Evolutionary conservation across 1,139 yeast genomes (phyloP).

Genomic region (Keqinozyma sinolaborantium): DNA sequence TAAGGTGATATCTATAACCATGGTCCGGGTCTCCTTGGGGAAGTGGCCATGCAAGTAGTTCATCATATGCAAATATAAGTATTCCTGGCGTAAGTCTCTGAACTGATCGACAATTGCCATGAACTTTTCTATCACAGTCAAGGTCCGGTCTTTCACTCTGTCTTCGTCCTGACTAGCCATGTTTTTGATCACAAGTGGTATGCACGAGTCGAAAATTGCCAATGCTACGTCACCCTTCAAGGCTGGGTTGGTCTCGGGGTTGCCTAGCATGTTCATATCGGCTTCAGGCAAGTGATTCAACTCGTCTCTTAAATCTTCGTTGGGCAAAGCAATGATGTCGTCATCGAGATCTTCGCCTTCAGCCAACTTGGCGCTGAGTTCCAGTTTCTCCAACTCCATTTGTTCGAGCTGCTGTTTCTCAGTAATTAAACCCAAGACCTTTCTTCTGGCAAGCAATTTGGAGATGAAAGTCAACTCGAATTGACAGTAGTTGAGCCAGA

Average conservation of each 20-base stretch:
- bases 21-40: conserved; percentile 36
- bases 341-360: conserved; percentile 28
- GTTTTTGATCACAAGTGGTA: conserved; percentile 44
- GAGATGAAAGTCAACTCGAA: conserved; percentile 85
- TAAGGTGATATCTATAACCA: conserved; percentile 58
- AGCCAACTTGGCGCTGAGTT: conserved; percentile 22
- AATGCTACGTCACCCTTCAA: conserved; percentile 85
- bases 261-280: conserved; percentile 82
- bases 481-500: conserved; percentile 86
- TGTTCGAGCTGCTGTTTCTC: conserved; percentile 73
- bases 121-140: conserved; percentile 43
- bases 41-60: conserved; percentile 42
- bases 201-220: conserved; percentile 73
- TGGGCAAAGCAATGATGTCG: conserved; percentile 48
- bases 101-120: conserved; percentile 64
- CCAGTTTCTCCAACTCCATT: conserved; percentile 32
- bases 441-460: conserved; percentile 78
- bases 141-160: conserved; percentile 25
- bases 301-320: conserved; percentile 57
- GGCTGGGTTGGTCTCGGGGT: conserved; percentile 85
- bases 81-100: conserved; percentile 62
- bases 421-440: conserved; percentile 72
- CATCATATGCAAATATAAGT: conserved; percentile 64
- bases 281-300: conserved; percentile 80
- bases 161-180: conserved; percentile 17